These are phyloP conservation scores for Emydomyces testavorans DNA, from an alignment of 2,329 filamentous ascomycete species.

Conservation along the genomic window DNA sequence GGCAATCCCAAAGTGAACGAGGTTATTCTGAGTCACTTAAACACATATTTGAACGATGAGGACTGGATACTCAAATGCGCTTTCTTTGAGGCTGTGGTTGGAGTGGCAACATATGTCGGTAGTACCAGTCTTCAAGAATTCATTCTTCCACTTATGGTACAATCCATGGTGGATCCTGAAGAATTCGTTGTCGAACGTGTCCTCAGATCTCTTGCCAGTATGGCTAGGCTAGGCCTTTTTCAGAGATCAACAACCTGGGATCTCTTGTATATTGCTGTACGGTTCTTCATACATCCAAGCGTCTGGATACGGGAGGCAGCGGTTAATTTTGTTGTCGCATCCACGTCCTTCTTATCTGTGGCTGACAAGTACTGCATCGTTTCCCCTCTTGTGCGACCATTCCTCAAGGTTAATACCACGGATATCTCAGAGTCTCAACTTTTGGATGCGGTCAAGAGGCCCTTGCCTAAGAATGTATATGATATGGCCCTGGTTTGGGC, in stretches of 20 bases:
- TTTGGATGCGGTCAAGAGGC: constrained; percentile 71
- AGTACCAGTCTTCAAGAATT: constrained; percentile 86
- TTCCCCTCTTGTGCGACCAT: constrained; percentile 66
- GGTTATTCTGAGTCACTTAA: constrained; percentile 88
- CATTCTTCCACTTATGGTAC: constrained; percentile 88
- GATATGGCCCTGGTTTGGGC: constrained; percentile 84
- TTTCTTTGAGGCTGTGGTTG: constrained; percentile 91
- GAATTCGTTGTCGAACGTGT: constrained; percentile 90
- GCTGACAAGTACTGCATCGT: constrained; percentile 79
- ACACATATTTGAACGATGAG: constrained; percentile 90
- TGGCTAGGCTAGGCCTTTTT: constrained; percentile 78
- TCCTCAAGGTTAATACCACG: constrained; percentile 61
- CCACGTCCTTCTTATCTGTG: constrained; percentile 60
- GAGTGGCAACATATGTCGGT: constrained; percentile 81
- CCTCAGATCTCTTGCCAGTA: constrained; percentile 72
- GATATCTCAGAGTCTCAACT: constrained; percentile 61
- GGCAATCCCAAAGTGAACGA: constrained; percentile 85
- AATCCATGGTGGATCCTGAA: constrained; percentile 83
- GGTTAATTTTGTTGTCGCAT: constrained; percentile 66
- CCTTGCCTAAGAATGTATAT: constrained; percentile 65
- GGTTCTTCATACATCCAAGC: constrained; percentile 89
- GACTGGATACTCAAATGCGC: constrained; percentile 96
- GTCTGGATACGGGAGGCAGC: constrained; percentile 89
- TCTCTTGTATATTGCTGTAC: constrained; percentile 66
- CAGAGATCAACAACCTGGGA: constrained; percentile 80